These are phyloP conservation scores for Papiliotrema terrestris DNA, from an alignment of 1,284 basidiomycete species.

Conservation along the genomic window DNA sequence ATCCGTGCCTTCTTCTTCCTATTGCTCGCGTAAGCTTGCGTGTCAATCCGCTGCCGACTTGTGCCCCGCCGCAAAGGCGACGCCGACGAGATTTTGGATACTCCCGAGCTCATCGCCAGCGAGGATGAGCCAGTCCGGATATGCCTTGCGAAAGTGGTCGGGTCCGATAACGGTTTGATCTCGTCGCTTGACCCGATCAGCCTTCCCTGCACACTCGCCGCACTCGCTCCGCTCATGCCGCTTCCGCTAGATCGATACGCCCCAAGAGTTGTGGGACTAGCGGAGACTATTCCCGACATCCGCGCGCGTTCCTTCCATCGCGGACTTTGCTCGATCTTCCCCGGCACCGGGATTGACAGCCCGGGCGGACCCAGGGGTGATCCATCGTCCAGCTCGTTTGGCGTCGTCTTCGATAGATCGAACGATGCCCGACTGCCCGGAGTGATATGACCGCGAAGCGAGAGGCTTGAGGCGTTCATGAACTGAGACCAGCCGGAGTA, in stretches of 20 bases:
- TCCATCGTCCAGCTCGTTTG: slow-evolving; percentile 15
- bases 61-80: slow-evolving; percentile 1
- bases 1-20: neutral
- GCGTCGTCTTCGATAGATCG: slow-evolving; percentile 26
- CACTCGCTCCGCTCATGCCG: slow-evolving; percentile 1
- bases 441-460: slow-evolving; percentile 31
- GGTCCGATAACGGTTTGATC: neutral
- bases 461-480: slow-evolving; percentile 36
- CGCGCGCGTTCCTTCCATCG: slow-evolving; percentile 3
- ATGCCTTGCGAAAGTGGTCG: neutral
- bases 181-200: neutral
- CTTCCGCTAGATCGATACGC: neutral
- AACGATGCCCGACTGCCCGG: slow-evolving; percentile 35
- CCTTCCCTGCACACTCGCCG: neutral
- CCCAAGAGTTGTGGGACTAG: slow-evolving; percentile 6
- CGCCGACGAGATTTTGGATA: neutral
- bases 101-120: neutral
- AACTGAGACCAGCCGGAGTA: slow-evolving; percentile 44
- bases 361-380: slow-evolving; percentile 10
- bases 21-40: slow-evolving; percentile 6
- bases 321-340: neutral
- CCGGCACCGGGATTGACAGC: slow-evolving; percentile 17
- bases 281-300: slow-evolving; percentile 5
- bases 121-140: neutral
- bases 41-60: neutral